A percentile compares a stretch with the other conserved stretches of the same genome.
Conservation (phyloP, 768 basidiomycete species). For the Tephrocybe sp. region DNA sequence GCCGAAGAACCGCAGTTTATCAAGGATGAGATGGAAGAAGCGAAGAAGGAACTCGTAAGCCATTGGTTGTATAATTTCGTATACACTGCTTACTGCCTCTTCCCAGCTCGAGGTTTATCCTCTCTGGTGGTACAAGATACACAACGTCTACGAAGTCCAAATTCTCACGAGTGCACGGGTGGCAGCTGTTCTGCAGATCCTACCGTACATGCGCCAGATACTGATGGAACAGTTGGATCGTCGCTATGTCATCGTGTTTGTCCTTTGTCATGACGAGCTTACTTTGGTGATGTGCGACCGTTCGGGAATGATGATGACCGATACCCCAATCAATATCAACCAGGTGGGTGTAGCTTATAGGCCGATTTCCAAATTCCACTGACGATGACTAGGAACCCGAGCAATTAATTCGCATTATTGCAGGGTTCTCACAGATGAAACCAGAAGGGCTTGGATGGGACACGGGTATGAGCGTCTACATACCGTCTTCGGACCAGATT, state of each 20-base stretch:
- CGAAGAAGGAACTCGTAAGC: too few relatives aligned
- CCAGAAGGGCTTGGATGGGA: slow-evolving; percentile 15
- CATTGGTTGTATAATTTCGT: too few relatives aligned
- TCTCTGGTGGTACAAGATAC: background rate
- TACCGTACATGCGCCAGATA: slow-evolving; percentile 12
- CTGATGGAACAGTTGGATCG: slow-evolving; percentile 14
- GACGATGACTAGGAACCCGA: background rate
- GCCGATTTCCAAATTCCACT: background rate
- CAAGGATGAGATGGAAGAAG: too few relatives aligned
- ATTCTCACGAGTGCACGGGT: background rate
- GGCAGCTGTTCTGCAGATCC: background rate
- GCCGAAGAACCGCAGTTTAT: too few relatives aligned
- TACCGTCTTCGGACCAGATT: background rate
- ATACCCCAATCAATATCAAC: slow-evolving; percentile 10
- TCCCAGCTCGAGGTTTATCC: background rate
- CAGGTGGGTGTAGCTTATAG: slow-evolving; percentile 1
- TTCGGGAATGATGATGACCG: slow-evolving; percentile 11
- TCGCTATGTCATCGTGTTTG: slow-evolving; percentile 5
- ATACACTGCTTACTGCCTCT: too few relatives aligned
- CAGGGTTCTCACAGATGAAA: background rate
- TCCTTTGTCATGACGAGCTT: slow-evolving; percentile 9
- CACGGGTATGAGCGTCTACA: slow-evolving; percentile 6
- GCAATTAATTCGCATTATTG: slow-evolving; percentile 2
- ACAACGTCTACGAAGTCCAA: background rate
- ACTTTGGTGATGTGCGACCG: slow-evolving; percentile 9